Percentiles rank a stretch among this genome's conserved stretches.
phyloP scores from a whole-genome alignment of 352 stramenopile species.

The Globisporangium camurandrum region DNA sequence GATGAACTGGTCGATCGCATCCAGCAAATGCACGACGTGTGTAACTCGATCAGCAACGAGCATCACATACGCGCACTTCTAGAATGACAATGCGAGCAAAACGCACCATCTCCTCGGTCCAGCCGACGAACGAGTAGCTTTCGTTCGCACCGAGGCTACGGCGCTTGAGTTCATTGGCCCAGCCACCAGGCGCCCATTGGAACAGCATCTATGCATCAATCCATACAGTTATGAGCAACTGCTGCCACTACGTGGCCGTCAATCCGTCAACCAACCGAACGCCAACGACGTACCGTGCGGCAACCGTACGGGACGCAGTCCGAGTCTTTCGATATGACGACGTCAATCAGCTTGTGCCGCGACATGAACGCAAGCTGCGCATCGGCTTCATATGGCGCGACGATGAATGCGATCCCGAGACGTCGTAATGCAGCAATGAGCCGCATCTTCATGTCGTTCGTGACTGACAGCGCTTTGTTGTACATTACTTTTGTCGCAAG shows the following conservation, averaged over 20 bases:
- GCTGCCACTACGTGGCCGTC: no score
- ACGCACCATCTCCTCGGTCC: slow-evolving; percentile 81
- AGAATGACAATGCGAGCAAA: not conserved
- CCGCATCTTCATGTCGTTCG: slow-evolving; percentile 69
- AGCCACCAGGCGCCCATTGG: slow-evolving; percentile 88
- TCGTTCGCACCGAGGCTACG: slow-evolving; percentile 74
- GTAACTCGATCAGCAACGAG: not conserved
- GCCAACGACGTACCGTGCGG: slow-evolving; percentile 30
- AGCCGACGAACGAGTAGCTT: slow-evolving; percentile 73
- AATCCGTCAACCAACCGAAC: no score
- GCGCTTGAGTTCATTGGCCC: slow-evolving; percentile 83
- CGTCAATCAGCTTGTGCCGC: slow-evolving; percentile 82
- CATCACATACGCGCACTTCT: not conserved
- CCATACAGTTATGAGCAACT: no score
- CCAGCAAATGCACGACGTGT: not conserved
- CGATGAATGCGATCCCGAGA: slow-evolving; percentile 87
- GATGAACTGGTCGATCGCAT: slow-evolving; percentile 56
- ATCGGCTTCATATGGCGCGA: slow-evolving; percentile 96
- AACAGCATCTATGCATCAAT: slow-evolving; percentile 73
- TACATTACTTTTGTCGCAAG: no score
- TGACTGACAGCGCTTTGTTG: slow-evolving; percentile 49
- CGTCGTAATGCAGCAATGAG: slow-evolving; percentile 51
- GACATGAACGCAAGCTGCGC: slow-evolving; percentile 95
- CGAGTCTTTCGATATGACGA: slow-evolving; percentile 95
- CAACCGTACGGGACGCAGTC: slow-evolving; percentile 95